Conservation (phyloP, 257 asterid genomes). For the Anisodus tanguticus region DNA sequence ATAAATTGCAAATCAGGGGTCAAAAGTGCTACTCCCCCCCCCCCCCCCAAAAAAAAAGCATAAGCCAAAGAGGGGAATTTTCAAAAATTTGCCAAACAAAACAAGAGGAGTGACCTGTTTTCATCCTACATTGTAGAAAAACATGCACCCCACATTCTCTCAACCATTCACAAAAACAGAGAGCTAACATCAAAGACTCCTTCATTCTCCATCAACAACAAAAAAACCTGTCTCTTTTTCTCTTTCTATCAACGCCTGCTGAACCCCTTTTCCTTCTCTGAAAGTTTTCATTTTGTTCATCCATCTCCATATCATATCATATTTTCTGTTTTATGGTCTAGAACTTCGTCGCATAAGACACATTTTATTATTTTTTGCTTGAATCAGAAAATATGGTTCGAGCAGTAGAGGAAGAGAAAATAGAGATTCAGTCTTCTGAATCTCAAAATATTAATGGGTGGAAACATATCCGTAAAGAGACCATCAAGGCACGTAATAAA, state of each 20-base stretch:
- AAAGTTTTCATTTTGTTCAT: conserved; percentile 8
- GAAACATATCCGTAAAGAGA: conserved; percentile 23
- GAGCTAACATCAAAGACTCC: conserved; percentile 16
- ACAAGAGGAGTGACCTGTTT: conserved; percentile 29
- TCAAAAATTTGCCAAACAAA: background rate
- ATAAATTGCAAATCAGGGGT: too few species aligned
- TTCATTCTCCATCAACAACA: conserved; percentile 15
- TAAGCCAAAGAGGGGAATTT: background rate
- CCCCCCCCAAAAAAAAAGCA: background rate
- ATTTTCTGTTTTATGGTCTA: background rate
- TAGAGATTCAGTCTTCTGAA: conserved; percentile 32
- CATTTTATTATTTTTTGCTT: conserved; percentile 1
- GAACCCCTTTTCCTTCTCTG: conserved; percentile 1
- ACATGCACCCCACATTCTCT: conserved; percentile 48
- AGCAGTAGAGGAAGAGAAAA: conserved; percentile 52
- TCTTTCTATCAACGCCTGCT: background rate
- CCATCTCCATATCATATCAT: background rate
- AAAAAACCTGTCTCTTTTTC: background rate
- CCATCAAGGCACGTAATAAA: conserved; percentile 33
- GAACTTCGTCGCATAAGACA: background rate
- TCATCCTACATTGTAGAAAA: conserved; percentile 20
- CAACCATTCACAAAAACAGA: conserved; percentile 35
- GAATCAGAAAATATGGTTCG: conserved; percentile 47
- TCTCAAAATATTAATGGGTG: conserved; percentile 1
- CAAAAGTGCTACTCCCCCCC: too few species aligned